Conservation (phyloP, 2,329 filamentous ascomycete genomes). For the Fusarium bactridioides region DNA sequence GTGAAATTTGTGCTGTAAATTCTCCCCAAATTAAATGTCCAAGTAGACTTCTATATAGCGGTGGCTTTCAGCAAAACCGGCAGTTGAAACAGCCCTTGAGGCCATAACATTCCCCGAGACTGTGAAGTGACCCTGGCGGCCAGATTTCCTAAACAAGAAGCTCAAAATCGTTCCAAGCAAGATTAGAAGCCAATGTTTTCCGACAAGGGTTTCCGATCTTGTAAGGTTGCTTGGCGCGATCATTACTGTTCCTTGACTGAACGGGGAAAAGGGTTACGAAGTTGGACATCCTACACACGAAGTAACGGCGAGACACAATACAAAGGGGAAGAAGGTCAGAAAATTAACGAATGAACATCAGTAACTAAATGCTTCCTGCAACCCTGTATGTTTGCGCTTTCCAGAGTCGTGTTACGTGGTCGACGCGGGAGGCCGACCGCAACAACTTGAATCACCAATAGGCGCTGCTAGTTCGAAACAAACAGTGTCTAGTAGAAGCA, state of each 20-base stretch:
- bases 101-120: background rate
- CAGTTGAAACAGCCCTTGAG: background rate
- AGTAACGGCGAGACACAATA: background rate
- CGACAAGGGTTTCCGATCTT: no score
- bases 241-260: background rate
- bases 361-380: no score
- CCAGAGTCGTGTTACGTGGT: no score
- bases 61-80: no score
- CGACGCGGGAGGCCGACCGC: background rate
- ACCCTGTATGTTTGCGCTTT: no score
- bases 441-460: background rate
- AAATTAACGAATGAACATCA: background rate
- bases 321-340: background rate
- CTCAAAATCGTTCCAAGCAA: rapidly evolving
- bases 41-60: rapidly evolving
- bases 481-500: background rate
- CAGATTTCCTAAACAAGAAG: background rate
- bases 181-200: background rate
- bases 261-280: background rate
- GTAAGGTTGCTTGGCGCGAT: no score
- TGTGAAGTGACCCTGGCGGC: background rate
- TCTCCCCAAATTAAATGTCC: no score
- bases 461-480: background rate
- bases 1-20: no score
- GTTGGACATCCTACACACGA: background rate